Conservation (phyloP, 164 flowering plant genomes). For the Euptelea pleiosperma region DNA sequence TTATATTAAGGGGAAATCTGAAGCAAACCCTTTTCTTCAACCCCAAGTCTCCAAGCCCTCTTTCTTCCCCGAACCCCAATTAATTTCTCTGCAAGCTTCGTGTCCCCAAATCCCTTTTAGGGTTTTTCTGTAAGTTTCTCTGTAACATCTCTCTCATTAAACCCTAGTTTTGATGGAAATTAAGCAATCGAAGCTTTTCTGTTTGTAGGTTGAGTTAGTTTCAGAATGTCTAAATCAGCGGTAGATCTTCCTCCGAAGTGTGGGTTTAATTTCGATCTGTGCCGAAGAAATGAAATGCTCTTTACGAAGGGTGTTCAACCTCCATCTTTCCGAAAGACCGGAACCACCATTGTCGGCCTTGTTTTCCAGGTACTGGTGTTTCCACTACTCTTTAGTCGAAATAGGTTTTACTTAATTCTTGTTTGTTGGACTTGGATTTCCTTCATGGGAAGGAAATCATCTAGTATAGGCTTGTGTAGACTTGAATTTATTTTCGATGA, state of each 20-base stretch:
- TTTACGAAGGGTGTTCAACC: slow-evolving; percentile 44
- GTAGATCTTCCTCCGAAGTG: slow-evolving; percentile 47
- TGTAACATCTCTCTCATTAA: background rate
- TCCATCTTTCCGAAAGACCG: slow-evolving; percentile 64
- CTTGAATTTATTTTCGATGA: too few species aligned
- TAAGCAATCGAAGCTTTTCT: background rate
- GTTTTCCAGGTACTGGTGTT: slow-evolving; percentile 50
- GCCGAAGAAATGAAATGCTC: slow-evolving; percentile 68
- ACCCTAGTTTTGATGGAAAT: background rate
- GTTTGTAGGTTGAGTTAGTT: slow-evolving; percentile 6
- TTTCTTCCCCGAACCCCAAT: background rate
- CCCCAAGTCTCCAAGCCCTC: background rate
- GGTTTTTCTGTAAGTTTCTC: background rate
- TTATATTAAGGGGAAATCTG: too few species aligned
- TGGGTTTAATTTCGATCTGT: slow-evolving; percentile 72
- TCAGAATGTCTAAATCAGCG: slow-evolving; percentile 41
- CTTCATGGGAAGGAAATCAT: too few species aligned
- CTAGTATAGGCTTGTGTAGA: too few species aligned
- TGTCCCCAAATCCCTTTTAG: background rate
- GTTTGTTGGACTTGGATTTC: too few species aligned
- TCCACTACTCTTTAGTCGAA: too few species aligned
- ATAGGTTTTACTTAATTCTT: too few species aligned
- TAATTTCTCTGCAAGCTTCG: background rate
- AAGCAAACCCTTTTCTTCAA: slow-evolving; percentile 2
- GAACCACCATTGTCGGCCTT: slow-evolving; percentile 84